phyloP scores from a whole-genome alignment of 1,284 basidiomycete genomes.

The Rhodofomes roseus region DNA sequence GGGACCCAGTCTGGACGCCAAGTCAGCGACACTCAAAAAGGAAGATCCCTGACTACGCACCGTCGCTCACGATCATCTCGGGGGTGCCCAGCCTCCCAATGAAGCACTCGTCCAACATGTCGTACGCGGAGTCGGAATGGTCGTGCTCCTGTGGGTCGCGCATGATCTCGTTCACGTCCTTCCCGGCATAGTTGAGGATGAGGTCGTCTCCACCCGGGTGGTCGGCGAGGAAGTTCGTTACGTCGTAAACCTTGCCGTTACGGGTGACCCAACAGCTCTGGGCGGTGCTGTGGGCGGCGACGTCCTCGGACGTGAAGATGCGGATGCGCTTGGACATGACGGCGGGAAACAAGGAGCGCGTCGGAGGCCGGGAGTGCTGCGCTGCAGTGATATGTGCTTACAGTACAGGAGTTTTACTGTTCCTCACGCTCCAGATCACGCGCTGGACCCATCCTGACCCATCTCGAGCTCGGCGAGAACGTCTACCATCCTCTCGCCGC shows the following conservation, averaged over 20 bases:
- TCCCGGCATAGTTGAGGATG: constrained; percentile 78
- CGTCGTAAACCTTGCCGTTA: constrained; percentile 76
- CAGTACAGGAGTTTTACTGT: neutral
- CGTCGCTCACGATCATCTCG: constrained; percentile 76
- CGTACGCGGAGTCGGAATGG: constrained; percentile 92
- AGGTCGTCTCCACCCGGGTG: constrained; percentile 88
- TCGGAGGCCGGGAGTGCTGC: constrained; percentile 2
- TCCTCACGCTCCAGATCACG: constrained; percentile 9
- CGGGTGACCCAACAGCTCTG: constrained; percentile 75
- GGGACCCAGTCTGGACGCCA: neutral
- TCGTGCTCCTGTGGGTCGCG: constrained; percentile 81
- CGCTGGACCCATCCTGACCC: constrained; percentile 2
- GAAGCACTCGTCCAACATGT: constrained; percentile 85
- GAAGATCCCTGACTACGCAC: constrained; percentile 39
- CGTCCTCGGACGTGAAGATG: constrained; percentile 72
- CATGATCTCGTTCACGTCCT: constrained; percentile 84
- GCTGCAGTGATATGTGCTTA: neutral
- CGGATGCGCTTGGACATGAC: constrained; percentile 61
- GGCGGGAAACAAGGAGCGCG: constrained; percentile 11
- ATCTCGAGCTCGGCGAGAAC: constrained; percentile 2
- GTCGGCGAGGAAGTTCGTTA: constrained; percentile 71
- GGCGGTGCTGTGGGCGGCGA: constrained; percentile 51
- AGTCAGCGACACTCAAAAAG: neutral
- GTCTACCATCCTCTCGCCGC: neutral
- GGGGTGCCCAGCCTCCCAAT: constrained; percentile 79